Base-by-base conservation (phyloP, 306 rosid genomes). In the Acacia acuminata region DNA sequence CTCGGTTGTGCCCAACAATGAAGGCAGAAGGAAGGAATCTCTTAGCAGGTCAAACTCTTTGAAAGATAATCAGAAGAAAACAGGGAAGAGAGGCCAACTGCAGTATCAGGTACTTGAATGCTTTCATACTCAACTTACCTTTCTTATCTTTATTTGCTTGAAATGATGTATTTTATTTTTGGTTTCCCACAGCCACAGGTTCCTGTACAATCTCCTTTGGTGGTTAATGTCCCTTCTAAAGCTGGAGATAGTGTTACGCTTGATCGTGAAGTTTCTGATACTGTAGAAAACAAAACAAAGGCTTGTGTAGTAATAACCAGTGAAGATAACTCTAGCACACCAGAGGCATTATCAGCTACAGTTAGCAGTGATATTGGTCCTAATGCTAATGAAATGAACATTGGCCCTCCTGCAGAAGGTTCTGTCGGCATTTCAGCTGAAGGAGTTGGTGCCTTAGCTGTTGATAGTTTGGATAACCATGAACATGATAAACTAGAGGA, bases 1-100 rank as follows among this genome's bases (percentile, higher is more conserved):
- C 72, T 71, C 85, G 25, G 85, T 66, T 87, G 81, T 78, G 71
- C 60, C 81, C 43, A 75, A 58, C 79, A 82, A 78, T 84, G 94
- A 94, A 79, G 83, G 85, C 56, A 89, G 85, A 67, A 78, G 50
- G 67, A 83, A 79, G 76, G 97, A 94, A 82, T 81, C 86, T 38
- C 83, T 91, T 78, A 82, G 85, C 19, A 87, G 85, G 80, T 89
- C 97, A 13, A 89, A 89, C 88, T 88, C 93, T 71, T 76, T 87
- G 60, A 89, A 87, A 81, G 97, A 96, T 79, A 86, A 88, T 81
- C 90, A 87, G 79, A 94, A 86, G 78, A 88, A 89, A 77, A 25
- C 83, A 32, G 87, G 79, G 79, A 91, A 83, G 87, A 87, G 88
- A 87, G 97, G 87, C 56, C 94, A 88, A 81, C 58, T 82, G 22